A percentile compares a stretch with the other conserved stretches of the same genome.
Conservation (phyloP, 192 early-diverging fungal species). For the Coemansia aciculifera region DNA sequence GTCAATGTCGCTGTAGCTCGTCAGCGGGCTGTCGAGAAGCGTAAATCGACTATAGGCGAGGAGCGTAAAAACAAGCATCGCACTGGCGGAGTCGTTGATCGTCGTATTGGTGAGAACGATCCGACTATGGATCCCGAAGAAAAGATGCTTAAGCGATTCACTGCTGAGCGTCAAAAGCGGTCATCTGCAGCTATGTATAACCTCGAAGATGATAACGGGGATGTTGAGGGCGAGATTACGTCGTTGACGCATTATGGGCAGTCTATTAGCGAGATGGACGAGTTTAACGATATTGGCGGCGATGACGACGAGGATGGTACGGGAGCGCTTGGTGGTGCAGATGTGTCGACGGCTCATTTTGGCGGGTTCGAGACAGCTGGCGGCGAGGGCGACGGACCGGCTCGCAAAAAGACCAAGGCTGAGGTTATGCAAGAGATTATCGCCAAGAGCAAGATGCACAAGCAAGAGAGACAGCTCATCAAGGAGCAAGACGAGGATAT, state of each 20-base stretch:
- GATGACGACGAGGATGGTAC: slow-evolving; percentile 58
- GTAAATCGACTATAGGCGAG: slow-evolving; percentile 79
- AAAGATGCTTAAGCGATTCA: slow-evolving; percentile 93
- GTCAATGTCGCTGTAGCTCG: slow-evolving; percentile 81
- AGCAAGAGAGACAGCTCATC: slow-evolving; percentile 85
- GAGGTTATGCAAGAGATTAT: slow-evolving; percentile 99
- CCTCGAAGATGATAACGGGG: slow-evolving; percentile 69
- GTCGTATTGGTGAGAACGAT: slow-evolving; percentile 93
- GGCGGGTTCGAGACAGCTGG: slow-evolving; percentile 73
- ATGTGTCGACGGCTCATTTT: slow-evolving; percentile 78
- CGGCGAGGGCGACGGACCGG: slow-evolving; percentile 42
- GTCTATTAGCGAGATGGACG: slow-evolving; percentile 80
- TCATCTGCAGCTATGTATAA: slow-evolving; percentile 64
- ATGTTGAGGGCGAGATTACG: slow-evolving; percentile 57
- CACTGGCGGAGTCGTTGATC: slow-evolving; percentile 79
- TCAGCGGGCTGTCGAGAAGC: slow-evolving; percentile 82
- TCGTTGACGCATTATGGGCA: slow-evolving; percentile 94
- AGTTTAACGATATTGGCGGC: slow-evolving; percentile 71
- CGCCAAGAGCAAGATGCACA: slow-evolving; percentile 94
- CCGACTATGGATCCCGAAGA: slow-evolving; percentile 88
- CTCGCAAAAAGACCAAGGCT: slow-evolving; percentile 76
- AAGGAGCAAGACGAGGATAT: slow-evolving; percentile 85
- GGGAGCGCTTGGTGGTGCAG: slow-evolving; percentile 64
- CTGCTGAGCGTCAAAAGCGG: slow-evolving; percentile 73
- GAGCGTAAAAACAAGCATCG: slow-evolving; percentile 73